These are phyloP conservation scores for Didymella lethalis DNA, from an alignment of 2,329 filamentous ascomycete genomes.

Conservation along the genomic window DNA sequence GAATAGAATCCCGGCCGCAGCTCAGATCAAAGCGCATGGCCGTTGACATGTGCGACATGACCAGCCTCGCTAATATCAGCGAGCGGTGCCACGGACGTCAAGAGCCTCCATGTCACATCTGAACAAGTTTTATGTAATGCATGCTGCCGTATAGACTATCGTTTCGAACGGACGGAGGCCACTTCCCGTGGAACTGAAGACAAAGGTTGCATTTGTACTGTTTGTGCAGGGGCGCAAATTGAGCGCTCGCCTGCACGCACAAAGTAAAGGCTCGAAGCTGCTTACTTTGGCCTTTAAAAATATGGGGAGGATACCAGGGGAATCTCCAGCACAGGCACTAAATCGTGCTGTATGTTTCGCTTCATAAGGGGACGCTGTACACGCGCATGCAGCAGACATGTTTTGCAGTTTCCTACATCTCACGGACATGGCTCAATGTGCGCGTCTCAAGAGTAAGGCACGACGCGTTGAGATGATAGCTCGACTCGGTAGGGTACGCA, in stretches of 20 bases:
- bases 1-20: not conserved
- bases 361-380: not conserved
- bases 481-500: not conserved
- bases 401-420: not conserved
- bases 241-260: not conserved
- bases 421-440: not conserved
- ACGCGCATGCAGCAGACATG: not conserved
- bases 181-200: not conserved
- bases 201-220: not conserved
- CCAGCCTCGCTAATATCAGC: not conserved
- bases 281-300: not conserved
- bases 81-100: conserved; percentile 6
- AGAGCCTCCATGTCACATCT: not conserved
- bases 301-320: too few species aligned
- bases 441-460: not conserved
- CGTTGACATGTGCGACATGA: conserved; percentile 23
- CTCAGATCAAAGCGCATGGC: conserved; percentile 5
- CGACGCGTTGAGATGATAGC: not conserved
- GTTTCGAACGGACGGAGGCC: not conserved
- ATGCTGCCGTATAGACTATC: not conserved
- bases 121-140: not conserved
- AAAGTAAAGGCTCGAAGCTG: not conserved
- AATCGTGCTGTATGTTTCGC: not conserved
- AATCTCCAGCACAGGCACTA: too few species aligned
- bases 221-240: not conserved